Percentiles rank a stretch among this genome's conserved stretches.
These are phyloP conservation scores for Cercophora samala DNA, from an alignment of 495 filamentous ascomycete genomes.

Conservation along the genomic window DNA sequence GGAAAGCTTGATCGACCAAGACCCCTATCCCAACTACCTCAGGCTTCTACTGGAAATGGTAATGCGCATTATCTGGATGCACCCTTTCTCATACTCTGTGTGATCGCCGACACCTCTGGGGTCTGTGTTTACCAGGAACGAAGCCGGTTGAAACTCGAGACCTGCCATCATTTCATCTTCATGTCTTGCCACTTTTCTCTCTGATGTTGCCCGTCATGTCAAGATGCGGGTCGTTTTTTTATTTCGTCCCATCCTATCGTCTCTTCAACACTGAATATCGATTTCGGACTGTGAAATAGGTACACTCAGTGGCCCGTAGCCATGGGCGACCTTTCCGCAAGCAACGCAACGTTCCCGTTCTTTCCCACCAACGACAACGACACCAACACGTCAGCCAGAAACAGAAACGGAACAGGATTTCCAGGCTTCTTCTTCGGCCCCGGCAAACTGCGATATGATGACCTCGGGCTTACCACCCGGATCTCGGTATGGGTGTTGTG, in stretches of 20 bases:
- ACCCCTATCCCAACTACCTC: not conserved
- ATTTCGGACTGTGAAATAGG: not conserved
- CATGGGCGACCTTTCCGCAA: not conserved
- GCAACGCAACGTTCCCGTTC: not conserved
- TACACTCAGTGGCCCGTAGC: not conserved
- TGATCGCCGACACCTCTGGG: not conserved
- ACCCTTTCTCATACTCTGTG: not conserved
- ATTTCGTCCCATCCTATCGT: not conserved
- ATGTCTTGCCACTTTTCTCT: not conserved
- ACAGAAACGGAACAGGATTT: not conserved
- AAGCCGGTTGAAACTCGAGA: not conserved
- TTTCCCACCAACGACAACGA: not conserved
- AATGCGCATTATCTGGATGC: not conserved
- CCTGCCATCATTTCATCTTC: not conserved
- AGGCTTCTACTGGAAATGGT: not conserved
- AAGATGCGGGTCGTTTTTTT: not conserved
- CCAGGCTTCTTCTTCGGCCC: constrained; percentile 5
- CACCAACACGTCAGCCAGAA: not conserved
- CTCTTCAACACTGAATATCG: not conserved
- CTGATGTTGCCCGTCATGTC: not conserved
- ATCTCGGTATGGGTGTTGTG: constrained; percentile 32
- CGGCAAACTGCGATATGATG: not conserved
- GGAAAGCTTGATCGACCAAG: not conserved
- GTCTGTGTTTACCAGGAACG: not conserved
- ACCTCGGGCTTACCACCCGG: constrained; percentile 10